Percentiles rank a stretch among this genome's conserved stretches.
Conservation (phyloP, 768 basidiomycete genomes). For the Amanita rimosa region DNA sequence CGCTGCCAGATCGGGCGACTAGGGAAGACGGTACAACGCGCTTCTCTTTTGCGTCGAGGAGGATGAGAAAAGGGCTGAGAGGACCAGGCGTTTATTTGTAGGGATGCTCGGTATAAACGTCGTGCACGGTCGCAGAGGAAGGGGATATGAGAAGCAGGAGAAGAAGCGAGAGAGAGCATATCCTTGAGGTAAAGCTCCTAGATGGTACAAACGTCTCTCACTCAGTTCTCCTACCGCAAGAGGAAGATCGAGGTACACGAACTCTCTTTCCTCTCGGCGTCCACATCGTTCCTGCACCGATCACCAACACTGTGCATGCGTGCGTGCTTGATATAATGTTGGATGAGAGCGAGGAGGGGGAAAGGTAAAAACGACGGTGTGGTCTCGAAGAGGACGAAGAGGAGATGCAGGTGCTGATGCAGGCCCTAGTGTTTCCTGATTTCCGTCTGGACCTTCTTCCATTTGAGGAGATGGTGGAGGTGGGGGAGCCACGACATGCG, state of each 20-base stretch:
- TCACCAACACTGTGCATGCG: conserved; percentile 52
- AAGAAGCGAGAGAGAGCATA: conserved; percentile 20
- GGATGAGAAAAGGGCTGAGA: conserved; percentile 3
- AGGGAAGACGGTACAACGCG: conserved; percentile 27
- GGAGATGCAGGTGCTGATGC: no score
- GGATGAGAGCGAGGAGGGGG: conserved; percentile 42
- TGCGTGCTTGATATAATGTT: conserved; percentile 32
- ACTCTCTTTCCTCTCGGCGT: conserved; percentile 68
- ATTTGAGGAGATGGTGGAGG: no score
- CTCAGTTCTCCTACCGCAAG: conserved; percentile 7
- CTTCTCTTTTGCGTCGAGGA: not conserved
- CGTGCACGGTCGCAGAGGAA: conserved; percentile 17
- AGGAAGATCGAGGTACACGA: no score
- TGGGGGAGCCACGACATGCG: not conserved
- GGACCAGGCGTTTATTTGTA: conserved; percentile 19
- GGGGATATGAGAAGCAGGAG: conserved; percentile 1
- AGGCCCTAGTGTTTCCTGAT: not conserved
- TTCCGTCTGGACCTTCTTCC: not conserved
- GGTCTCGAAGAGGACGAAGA: conserved; percentile 10
- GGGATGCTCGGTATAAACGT: conserved; percentile 38
- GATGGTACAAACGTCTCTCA: conserved; percentile 26
- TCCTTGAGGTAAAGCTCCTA: conserved; percentile 49
- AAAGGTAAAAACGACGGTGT: conserved; percentile 64
- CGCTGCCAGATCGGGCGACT: conserved; percentile 46
- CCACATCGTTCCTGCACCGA: conserved; percentile 65